Evolutionary conservation across 495 filamentous ascomycete genomes (phyloP), one percentile per base, ranked within the genome.

Genomic region (Baudoinia panamericana): DNA sequence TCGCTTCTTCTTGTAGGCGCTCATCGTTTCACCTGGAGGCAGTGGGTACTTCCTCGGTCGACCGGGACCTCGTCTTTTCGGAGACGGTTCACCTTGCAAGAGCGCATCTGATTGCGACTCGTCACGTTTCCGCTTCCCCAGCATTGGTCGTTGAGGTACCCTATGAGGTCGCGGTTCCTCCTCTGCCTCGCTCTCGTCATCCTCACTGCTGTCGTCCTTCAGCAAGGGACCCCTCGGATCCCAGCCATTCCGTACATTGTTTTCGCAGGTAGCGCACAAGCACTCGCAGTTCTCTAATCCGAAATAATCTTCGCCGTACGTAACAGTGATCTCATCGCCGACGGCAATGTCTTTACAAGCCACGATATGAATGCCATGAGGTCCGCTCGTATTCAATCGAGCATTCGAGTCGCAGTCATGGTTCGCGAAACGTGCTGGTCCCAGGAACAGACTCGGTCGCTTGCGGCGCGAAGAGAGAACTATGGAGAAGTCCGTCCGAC

Each of bases 391-490:
- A 46, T 80, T 75, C 42, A 99, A 66, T 52, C 76, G 69, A 3
- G 85, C 85, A 65, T 96, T 99, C 19, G 92, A 84, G 48, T 82
- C 73, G 58, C 90, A 99, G 59, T 99, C 90, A 59, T 99, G 90
- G 52, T 99, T 99, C 15, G 88, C 82, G 53, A 99, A 95, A 25
- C 90, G 76, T 28, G 92, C 90, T 15, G 90, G 90, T 2, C 90
- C 90, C 51, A 99, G 75, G 48, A 99, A 93, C 15, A 96, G 66
- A 11, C 81, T 86, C 6, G 87, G 78, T 12, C 73, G 77, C 55
- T 90, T 90, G 51, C 86, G 85, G 24, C 90, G 71, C 53, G 83
- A 85, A 43, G 86, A 93, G 57, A 93, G 78, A 31, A 99, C 85
- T 36, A 99, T 84, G 56, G 84, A 93, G 59, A 99, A 99, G 58